Conservation (phyloP, 2,329 filamentous ascomycete genomes). For the Xylaria digitata region DNA sequence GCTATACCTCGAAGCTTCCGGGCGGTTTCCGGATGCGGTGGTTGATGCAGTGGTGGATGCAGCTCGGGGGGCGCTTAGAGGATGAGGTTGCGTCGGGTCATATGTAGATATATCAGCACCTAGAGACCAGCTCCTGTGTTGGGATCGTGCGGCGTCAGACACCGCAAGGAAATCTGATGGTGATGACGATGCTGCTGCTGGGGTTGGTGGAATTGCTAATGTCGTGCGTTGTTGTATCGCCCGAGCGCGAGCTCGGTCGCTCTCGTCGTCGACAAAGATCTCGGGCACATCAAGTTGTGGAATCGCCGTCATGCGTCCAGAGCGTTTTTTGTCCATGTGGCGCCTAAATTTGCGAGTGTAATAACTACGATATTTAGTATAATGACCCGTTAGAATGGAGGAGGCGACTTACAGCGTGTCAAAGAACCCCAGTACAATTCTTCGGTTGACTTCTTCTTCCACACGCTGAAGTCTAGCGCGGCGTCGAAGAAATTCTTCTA, state of each 20-base stretch:
- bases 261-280: slow-evolving; percentile 87
- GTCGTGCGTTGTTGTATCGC: slow-evolving; percentile 46
- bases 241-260: slow-evolving; percentile 54
- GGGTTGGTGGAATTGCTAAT: slow-evolving; percentile 44
- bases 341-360: slow-evolving; percentile 86
- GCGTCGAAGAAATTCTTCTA: slow-evolving; percentile 94
- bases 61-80: slow-evolving; percentile 65
- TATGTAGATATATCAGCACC: slow-evolving; percentile 59
- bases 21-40: slow-evolving; percentile 53
- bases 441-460: slow-evolving; percentile 90
- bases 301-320: slow-evolving; percentile 79
- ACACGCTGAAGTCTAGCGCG: slow-evolving; percentile 91
- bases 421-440: slow-evolving; percentile 94
- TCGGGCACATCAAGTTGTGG: slow-evolving; percentile 88
- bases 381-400: not conserved
- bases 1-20: slow-evolving; percentile 66
- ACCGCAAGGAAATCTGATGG: slow-evolving; percentile 53
- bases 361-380: slow-evolving; percentile 62
- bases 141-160: slow-evolving; percentile 51
- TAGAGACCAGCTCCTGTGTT: slow-evolving; percentile 58
- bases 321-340: slow-evolving; percentile 76
- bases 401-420: slow-evolving; percentile 76
- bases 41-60: slow-evolving; percentile 54
- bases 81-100: slow-evolving; percentile 59
- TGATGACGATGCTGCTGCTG: slow-evolving; percentile 43